phyloP scores from a whole-genome alignment of 2,329 filamentous ascomycete species.

The Paraconiothyrium brasiliense region DNA sequence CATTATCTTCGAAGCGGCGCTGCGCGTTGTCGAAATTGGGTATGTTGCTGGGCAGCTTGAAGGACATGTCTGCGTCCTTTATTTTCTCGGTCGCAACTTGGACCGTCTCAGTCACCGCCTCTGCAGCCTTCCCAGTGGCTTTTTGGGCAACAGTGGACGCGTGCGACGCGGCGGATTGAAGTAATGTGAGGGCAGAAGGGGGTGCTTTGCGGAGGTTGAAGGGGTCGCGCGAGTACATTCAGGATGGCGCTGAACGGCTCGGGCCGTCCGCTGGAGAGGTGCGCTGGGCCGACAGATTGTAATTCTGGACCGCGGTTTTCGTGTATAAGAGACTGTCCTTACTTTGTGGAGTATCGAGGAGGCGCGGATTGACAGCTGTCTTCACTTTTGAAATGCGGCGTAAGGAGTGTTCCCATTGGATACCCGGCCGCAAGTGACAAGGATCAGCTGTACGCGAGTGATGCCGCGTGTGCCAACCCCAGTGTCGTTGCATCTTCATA shows the following conservation, averaged over 20 bases:
- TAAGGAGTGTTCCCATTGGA: slow-evolving; percentile 15
- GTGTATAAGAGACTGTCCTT: not conserved
- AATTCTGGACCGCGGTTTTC: not conserved
- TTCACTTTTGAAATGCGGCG: slow-evolving; percentile 2
- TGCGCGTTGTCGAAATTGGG: slow-evolving; percentile 54
- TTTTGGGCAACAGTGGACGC: slow-evolving; percentile 37
- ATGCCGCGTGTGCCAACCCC: not conserved
- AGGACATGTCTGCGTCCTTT: slow-evolving; percentile 53
- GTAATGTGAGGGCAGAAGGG: slow-evolving; percentile 39
- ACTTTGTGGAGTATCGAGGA: not conserved
- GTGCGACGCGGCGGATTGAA: slow-evolving; percentile 44
- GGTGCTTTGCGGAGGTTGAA: slow-evolving; percentile 54
- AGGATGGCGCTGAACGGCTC: slow-evolving; percentile 11
- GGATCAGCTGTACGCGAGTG: slow-evolving; percentile 11
- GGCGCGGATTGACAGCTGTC: slow-evolving; percentile 18
- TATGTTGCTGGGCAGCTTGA: slow-evolving; percentile 53
- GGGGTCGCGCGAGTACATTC: slow-evolving; percentile 58
- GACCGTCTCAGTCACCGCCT: slow-evolving; percentile 34
- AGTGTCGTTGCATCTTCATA: not conserved
- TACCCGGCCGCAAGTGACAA: slow-evolving; percentile 12
- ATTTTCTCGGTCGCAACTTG: slow-evolving; percentile 43
- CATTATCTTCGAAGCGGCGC: slow-evolving; percentile 52
- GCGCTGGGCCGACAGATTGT: not conserved
- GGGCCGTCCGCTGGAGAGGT: slow-evolving; percentile 5
- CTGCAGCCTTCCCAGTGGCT: slow-evolving; percentile 26